Evolutionary conservation across 2,329 filamentous ascomycete species (phyloP).

Genomic region (Xylaria sp.): DNA sequence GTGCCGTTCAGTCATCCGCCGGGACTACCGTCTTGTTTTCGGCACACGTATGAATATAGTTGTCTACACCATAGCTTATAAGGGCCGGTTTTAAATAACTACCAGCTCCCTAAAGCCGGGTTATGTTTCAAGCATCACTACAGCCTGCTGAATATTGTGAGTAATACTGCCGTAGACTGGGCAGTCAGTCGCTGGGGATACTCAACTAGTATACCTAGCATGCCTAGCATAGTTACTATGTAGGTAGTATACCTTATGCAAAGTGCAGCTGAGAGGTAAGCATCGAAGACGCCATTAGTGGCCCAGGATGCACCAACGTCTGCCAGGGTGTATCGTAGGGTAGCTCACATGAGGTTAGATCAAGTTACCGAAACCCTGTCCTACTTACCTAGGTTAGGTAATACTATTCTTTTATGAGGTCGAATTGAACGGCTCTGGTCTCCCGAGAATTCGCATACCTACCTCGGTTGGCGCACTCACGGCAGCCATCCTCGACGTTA

Average conservation of each 20-base stretch:
- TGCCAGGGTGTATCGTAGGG: background rate
- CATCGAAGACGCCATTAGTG: constrained; percentile 6
- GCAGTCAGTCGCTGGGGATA: background rate
- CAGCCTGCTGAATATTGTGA: background rate
- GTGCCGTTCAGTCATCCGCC: constrained; percentile 13
- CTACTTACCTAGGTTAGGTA: constrained; percentile 1
- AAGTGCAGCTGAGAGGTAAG: constrained; percentile 1
- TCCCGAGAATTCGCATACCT: background rate
- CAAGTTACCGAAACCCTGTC: background rate
- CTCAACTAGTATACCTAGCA: no score
- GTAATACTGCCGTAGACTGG: background rate
- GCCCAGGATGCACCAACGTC: background rate
- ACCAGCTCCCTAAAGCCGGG: background rate
- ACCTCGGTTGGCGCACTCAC: background rate
- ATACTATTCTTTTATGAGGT: background rate
- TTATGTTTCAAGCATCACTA: constrained; percentile 5
- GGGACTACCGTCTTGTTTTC: constrained; percentile 21
- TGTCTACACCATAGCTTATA: background rate
- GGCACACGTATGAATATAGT: constrained; percentile 17
- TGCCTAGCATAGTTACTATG: background rate
- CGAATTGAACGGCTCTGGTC: background rate
- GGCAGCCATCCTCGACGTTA: background rate
- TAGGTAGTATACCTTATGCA: background rate
- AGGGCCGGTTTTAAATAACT: constrained; percentile 13
- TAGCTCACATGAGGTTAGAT: constrained; percentile 7